Evolutionary conservation across 106 monocot species (phyloP), one percentile per base, ranked within the genome.

Genomic region (Apostasia shenzhenica): DNA sequence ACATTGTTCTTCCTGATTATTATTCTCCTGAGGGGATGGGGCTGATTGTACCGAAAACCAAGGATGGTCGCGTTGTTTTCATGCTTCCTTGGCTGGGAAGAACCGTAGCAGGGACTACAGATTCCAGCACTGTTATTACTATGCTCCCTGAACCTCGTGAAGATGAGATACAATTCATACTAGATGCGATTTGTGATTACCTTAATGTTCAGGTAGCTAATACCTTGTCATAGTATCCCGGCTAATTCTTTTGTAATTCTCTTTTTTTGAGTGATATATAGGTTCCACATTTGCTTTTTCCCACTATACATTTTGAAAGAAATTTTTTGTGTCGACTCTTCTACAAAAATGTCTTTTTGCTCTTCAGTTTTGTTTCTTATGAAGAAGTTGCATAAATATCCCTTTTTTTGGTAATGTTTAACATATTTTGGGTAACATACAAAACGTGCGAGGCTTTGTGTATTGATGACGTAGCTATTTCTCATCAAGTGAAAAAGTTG

Each of bases 1-100:
- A 97, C 74, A 85, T 97, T 57, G 92, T 97, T 67, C 89, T 97
- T 78, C 97, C 97, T 60, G 97, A 97, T 74, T 97, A 97, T 74
- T 97, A 97, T 66, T 97, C 92, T 68, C 97, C 97, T 60, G 97
- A 97, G 69, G 97, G 97, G 41, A 97, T 97, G 97, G 97, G 97
- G 12, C 80, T 97, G 67, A 92, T 97, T 81, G 97, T 97, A 48
- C 97, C 97, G 54, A 97, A 97, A 68, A 97, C 97, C 50, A 97
- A 97, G 69, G 97, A 97, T 85, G 97, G 97, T 8, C 89, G 97
- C 69, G 79, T 97, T 75, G 86, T 89, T 8, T 92, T 97, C 80
- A 90, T 97, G 97, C 67, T 97, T 50, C 97, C 97, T 1, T 97
- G 97, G 97, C 71, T 97, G 67, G 97, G 97, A 72, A 86, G 89